Conservation (phyloP, 2,329 filamentous ascomycete genomes). For the Tothia fuscella region DNA sequence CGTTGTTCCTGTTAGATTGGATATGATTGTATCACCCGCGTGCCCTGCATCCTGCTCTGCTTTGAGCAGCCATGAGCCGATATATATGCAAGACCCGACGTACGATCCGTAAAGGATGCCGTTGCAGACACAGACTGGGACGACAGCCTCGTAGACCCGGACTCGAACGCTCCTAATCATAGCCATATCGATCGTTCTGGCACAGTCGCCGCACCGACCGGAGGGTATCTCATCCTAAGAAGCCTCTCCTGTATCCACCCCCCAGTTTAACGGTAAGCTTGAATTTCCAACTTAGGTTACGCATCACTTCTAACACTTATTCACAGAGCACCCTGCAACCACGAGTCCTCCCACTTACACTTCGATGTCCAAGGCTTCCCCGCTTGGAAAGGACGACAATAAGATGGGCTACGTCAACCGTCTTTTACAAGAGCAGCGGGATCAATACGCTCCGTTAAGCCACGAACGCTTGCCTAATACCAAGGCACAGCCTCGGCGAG, state of each 20-base stretch:
- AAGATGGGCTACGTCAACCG: not conserved
- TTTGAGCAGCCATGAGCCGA: not conserved
- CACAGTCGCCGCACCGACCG: no score
- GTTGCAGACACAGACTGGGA: not conserved
- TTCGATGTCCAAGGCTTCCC: not conserved
- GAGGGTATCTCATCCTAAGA: no score
- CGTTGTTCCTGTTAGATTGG: no score
- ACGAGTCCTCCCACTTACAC: not conserved
- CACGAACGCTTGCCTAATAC: not conserved
- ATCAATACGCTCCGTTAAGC: not conserved
- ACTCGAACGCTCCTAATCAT: not conserved
- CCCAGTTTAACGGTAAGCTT: no score
- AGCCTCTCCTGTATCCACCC: no score
- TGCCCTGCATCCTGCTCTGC: no score
- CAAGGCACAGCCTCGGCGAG: not conserved
- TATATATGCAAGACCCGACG: not conserved
- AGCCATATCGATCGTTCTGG: not conserved
- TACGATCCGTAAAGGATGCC: not conserved
- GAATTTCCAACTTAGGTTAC: no score
- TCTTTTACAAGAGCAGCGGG: not conserved
- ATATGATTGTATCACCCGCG: no score
- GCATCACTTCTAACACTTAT: no score
- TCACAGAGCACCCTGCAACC: not conserved
- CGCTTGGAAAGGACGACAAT: not conserved
- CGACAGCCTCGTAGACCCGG: not conserved